Evolutionary conservation across 129 eudicot species (phyloP).

Genomic region (Saposhnikovia divaricata): DNA sequence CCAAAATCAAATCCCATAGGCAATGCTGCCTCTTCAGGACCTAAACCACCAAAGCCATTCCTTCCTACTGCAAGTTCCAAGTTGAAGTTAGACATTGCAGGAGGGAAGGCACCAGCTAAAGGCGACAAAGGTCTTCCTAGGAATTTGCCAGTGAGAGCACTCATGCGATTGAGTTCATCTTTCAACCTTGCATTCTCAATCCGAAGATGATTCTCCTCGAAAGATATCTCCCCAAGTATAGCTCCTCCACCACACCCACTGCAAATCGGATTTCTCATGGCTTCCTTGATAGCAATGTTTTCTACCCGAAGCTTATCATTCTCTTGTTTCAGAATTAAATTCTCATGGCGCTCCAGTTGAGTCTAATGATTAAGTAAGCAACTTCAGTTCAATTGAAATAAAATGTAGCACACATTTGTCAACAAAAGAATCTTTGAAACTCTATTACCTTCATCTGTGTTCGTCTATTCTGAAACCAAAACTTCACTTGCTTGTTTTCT

Average conservation of each 20-base stretch:
- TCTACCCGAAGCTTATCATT: constrained; percentile 59
- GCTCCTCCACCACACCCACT: constrained; percentile 67
- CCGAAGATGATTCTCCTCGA: constrained; percentile 54
- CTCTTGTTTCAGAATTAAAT: constrained; percentile 56
- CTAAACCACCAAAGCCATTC: constrained; percentile 40
- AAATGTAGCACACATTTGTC: background rate
- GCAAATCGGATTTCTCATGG: constrained; percentile 57
- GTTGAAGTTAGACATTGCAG: constrained; percentile 27
- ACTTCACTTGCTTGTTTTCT: constrained; percentile 73
- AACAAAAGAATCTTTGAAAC: background rate
- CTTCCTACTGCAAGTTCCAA: constrained; percentile 65
- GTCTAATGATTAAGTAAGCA: constrained; percentile 28
- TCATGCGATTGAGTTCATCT: constrained; percentile 58
- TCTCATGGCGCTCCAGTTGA: constrained; percentile 66
- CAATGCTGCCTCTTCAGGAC: constrained; percentile 33
- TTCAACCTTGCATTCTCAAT: constrained; percentile 63
- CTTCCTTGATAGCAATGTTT: constrained; percentile 70
- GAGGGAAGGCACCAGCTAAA: constrained; percentile 14
- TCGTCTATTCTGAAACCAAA: constrained; percentile 88
- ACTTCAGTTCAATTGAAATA: background rate
- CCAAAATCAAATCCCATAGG: constrained; percentile 63
- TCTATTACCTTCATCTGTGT: constrained; percentile 78
- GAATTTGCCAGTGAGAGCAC: constrained; percentile 50
- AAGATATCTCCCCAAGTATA: constrained; percentile 52
- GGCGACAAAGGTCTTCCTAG: constrained; percentile 46